Evolutionary conservation across 208 protist species (phyloP), one percentile per base, ranked within the genome.

Genomic region (Acanthamoeba lugdunensis): DNA sequence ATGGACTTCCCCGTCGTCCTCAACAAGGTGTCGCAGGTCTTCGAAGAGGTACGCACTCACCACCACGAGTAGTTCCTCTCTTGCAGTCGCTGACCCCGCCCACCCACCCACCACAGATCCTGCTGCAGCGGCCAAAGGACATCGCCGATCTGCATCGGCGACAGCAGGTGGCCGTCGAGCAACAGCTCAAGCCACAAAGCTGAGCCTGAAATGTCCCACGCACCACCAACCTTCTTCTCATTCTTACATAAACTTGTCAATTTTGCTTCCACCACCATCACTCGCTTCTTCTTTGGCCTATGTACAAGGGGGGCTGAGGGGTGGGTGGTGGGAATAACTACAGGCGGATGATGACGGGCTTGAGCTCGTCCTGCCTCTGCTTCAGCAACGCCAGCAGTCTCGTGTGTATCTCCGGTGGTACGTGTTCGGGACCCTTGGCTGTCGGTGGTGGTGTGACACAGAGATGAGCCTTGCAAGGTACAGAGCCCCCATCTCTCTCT

Each of bases 261-360:
- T 45, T 45, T 45, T 23, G 16, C 16, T 58, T 23, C 54, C 16
- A 58, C 54, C 5, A 58, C 54, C 54, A 21, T 4, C 9, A 21
- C 54, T 13, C 54, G 13, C 54, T 58, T 21, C 18, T 58, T 21
- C 16, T 23, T 13, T 2, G 6, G 41, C 41, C 18, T 58, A 58
- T 58, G 54, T 58, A 58, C 54, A 58, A 23, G 54, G 4, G 11
- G 54, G 41, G 41, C 41, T 1, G 41, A 45, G 52, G 11, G 52
- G 11, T 56, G 52, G 16, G 52, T 21, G 52, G 52, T 56, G 52
- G 16, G 52, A 9, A 56, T 54, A n/a, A 45, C 75, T 52, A 84
- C 75, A 84, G 28, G 45, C 82, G 82, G 21, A 90, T 90, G 82
- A 90, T 90, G 82, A 90, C 82, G 5, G 82, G 82, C 82, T 90